Conservation (phyloP, 2,329 filamentous ascomycete genomes). For the Cladophialophora psammophila region DNA sequence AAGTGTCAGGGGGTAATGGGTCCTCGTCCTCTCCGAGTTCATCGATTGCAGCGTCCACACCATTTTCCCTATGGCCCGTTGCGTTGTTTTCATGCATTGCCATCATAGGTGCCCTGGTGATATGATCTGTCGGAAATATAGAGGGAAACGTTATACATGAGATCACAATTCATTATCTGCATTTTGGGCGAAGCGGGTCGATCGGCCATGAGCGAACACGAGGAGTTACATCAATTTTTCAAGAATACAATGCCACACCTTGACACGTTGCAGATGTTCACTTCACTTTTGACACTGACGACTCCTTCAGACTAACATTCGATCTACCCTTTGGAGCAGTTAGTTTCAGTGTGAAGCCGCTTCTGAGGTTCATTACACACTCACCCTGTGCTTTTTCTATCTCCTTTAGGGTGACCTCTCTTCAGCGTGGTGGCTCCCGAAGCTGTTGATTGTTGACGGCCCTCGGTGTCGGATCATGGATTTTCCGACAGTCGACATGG, state of each 20-base stretch:
- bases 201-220: too few species aligned
- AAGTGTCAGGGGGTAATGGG: conserved; percentile 15
- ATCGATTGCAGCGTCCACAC: conserved; percentile 6
- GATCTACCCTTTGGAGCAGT: neutral
- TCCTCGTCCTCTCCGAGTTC: conserved; percentile 10
- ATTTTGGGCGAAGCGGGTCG: too few species aligned
- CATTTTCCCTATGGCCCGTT: neutral
- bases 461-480: neutral
- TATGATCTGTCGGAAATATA: conserved; percentile 5
- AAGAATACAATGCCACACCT: too few species aligned
- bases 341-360: neutral
- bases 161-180: too few species aligned
- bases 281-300: neutral
- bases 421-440: neutral
- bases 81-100: conserved; percentile 10
- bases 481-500: conserved; percentile 7
- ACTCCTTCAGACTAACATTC: neutral
- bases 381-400: neutral
- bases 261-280: neutral
- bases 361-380: neutral
- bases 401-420: neutral
- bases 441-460: neutral
- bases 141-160: neutral
- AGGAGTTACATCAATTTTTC: neutral
- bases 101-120: conserved; percentile 5